Base-by-base conservation (phyloP, 768 basidiomycete species). In the Cyclocybe aegerita region DNA sequence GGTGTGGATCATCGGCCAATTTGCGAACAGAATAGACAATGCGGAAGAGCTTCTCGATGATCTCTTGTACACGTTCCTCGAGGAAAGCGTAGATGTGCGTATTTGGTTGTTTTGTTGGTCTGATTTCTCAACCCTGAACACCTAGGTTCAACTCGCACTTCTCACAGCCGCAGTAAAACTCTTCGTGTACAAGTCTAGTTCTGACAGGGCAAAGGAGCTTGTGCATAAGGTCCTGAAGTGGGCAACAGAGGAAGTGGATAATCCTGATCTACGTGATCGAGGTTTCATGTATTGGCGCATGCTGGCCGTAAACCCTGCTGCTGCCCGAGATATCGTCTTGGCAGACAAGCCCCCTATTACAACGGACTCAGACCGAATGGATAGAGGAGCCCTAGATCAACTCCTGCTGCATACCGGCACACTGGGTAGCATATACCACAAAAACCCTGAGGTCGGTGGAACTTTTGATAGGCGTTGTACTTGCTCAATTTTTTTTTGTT, bases 281-380 rank as follows among this genome's bases (percentile, higher is more conserved):
- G 97, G 97, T 3, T 98, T 95, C 74, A 98, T 99, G 90, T 99
- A 98, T 71, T 99, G 97, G 97, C 85, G 97, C 35, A 79, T 99
- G 71, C 80, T 98, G 39, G 95, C 96, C 7, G 87, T 93, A 60
- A 93, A 97, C 64, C 93, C 95, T 1, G 72, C 85, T 7, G 86
- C 87, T 0, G 95, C 97, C 6, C 82, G 86, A 35, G 88, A 93
- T 56, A 88, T 98, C 55, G 95, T 98, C 33, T 77, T 98, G 14
- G 79, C 91, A 11, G 92, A 94, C 59, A 97, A 97, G 61, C 97
- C 97, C 30, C 78, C 93, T 2, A 98, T 99, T 56, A 95, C 93
- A n/a, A 98, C 93, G 2, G 96, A 98, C 65, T 92, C 94, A 3
- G 97, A 99, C 62, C 77, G 93, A 48, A 97, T 99, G 93, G 96